These are phyloP conservation scores for Psilocybe sp. DNA, from an alignment of 768 basidiomycete species.

Conservation along the genomic window DNA sequence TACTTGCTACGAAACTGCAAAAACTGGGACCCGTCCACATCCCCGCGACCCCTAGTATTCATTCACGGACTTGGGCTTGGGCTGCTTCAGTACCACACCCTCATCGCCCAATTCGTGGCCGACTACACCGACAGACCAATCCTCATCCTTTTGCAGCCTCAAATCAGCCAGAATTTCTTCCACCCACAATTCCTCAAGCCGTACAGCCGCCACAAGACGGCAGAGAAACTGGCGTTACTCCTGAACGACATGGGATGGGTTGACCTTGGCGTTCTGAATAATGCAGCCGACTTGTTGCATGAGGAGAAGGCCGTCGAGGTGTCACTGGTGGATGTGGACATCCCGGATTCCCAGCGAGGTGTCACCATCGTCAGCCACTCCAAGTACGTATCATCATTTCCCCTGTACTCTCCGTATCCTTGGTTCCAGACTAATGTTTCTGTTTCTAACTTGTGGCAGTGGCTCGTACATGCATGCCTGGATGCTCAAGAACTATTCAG, in stretches of 20 bases:
- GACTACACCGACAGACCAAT: slow-evolving; percentile 67
- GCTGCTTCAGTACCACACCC: slow-evolving; percentile 62
- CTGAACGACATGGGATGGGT: slow-evolving; percentile 68
- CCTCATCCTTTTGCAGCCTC: slow-evolving; percentile 75
- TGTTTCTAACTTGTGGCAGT: slow-evolving; percentile 34
- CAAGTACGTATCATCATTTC: slow-evolving; percentile 73
- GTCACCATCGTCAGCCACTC: slow-evolving; percentile 85
- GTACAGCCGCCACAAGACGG: slow-evolving; percentile 58
- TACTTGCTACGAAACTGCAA: slow-evolving; percentile 74
- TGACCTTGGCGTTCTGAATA: slow-evolving; percentile 18
- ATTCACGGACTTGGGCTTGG: slow-evolving; percentile 90
- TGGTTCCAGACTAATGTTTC: not conserved
- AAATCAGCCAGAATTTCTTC: slow-evolving; percentile 85
- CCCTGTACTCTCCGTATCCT: not conserved
- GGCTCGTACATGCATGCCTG: slow-evolving; percentile 86
- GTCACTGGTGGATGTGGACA: slow-evolving; percentile 11
- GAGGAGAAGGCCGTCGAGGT: slow-evolving; percentile 24
- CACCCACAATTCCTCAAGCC: slow-evolving; percentile 73
- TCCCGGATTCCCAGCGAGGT: slow-evolving; percentile 37
- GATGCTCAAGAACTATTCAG: slow-evolving; percentile 78
- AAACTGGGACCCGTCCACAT: slow-evolving; percentile 56
- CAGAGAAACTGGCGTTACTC: slow-evolving; percentile 52
- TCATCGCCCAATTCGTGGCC: slow-evolving; percentile 57
- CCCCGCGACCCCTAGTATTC: slow-evolving; percentile 74
- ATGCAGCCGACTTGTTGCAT: slow-evolving; percentile 15